Evolutionary conservation across 73 alveolate species (phyloP).

Genomic region (Tetrahymena borealis): DNA sequence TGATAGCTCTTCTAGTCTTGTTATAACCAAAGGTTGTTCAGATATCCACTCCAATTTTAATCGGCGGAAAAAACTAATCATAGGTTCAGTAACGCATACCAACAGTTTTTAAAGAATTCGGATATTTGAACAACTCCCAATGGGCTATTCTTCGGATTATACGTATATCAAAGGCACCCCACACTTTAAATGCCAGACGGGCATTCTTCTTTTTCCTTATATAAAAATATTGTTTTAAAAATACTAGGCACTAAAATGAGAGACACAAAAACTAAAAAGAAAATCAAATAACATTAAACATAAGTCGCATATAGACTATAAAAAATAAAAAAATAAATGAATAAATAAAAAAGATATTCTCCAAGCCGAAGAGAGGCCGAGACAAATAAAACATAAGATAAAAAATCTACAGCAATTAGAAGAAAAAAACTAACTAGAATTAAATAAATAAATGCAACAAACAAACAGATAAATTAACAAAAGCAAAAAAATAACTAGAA

Average conservation of each 20-base stretch:
- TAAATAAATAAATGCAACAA: too few relatives aligned
- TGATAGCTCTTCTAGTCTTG: background rate
- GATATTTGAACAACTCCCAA: background rate
- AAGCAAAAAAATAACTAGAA: too few relatives aligned
- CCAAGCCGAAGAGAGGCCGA: background rate
- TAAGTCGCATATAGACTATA: background rate
- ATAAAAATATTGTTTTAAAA: background rate
- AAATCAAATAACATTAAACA: background rate
- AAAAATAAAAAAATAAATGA: too few relatives aligned
- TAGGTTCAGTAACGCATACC: background rate
- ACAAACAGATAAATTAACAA: too few relatives aligned
- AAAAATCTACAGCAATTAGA: too few relatives aligned
- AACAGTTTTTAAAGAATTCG: background rate
- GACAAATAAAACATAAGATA: background rate
- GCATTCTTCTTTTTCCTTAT: background rate
- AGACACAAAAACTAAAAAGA: too few relatives aligned
- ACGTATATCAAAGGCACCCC: slow-evolving; percentile 1
- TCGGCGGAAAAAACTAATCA: background rate
- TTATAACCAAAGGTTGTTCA: background rate
- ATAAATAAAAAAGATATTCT: background rate
- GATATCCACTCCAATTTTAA: background rate
- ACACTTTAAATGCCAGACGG: background rate
- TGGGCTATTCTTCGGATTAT: background rate
- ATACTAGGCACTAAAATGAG: background rate
- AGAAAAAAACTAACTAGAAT: too few relatives aligned